Base-by-base conservation (phyloP, 2,329 filamentous ascomycete genomes). In the Fusarium bactridioides region DNA sequence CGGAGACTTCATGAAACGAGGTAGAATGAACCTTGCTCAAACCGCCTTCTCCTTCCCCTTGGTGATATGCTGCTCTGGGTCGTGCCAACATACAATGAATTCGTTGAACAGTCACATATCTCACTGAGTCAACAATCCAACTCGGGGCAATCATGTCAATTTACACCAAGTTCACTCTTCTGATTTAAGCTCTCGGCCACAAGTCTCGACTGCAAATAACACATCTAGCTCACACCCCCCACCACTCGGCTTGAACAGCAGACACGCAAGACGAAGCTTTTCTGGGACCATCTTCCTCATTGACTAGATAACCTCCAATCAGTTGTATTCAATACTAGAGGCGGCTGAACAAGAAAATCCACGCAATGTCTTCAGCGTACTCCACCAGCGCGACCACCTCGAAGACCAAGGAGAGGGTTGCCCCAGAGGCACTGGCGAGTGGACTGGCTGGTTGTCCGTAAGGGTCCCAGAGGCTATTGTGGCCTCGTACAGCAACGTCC, bases 91-190 rank as follows among this genome's bases (percentile, higher is more conserved):
- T n/a, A 29, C 45, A 5, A 4, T 7, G 4, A 50, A 18, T 2
- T 31, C 4, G 1, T 13, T 19, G 15, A 31, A 12, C 16, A 7
- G 10, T 5, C 13, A 3, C 2, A 16, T 29, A 0, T 15, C 9
- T 15, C 44, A 25, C 10, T 44, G n/a, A 11, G 3, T 25, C 18
- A 7, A 25, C 7, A 44, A 25, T 10, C n/a, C 10, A 3, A 44
- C 4, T 25, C 0, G 4, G 7, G 10, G 7, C 7, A 43, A 4
- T 4, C 10, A 18, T 44, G 1, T 44, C n/a, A 7, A 25, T 25
- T 25, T 23, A 10, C 15, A 12, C n/a, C 3, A 11, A 11, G 23
- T 44, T 4, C n/a, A 4, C 1, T 12, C 7, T 44, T 0, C 23
- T 19, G 16, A 6, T 19, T 4, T 5, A 25, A 25, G 41, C 16